Evolutionary conservation across 2,329 filamentous ascomycete genomes (phyloP).

Genomic region (Arthrobotrys musiformis): DNA sequence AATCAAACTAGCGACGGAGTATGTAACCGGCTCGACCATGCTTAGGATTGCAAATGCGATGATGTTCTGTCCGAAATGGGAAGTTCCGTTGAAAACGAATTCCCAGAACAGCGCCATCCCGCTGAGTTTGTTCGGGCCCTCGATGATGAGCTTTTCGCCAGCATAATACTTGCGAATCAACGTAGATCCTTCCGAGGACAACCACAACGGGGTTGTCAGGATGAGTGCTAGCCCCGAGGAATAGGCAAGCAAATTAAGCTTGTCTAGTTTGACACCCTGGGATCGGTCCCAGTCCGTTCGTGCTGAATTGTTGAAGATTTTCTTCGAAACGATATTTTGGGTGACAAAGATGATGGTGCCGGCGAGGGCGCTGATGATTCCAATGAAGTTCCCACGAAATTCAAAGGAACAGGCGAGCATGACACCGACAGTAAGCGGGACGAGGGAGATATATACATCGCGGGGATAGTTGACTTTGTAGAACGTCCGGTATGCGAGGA

Average conservation of each 20-base stretch:
- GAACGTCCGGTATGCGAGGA: constrained; percentile 88
- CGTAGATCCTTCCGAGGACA: constrained; percentile 85
- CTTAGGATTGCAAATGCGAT: constrained; percentile 92
- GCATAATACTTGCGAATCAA: constrained; percentile 81
- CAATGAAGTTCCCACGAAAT: constrained; percentile 86
- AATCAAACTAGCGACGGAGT: constrained; percentile 93
- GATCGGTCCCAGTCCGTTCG: constrained; percentile 80
- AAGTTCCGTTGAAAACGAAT: constrained; percentile 95
- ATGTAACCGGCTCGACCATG: constrained; percentile 94
- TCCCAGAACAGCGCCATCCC: constrained; percentile 71
- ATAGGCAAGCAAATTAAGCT: constrained; percentile 95
- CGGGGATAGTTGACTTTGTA: constrained; percentile 88
- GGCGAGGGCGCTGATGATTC: constrained; percentile 86
- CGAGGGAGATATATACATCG: constrained; percentile 85
- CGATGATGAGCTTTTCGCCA: constrained; percentile 81
- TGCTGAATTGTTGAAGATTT: constrained; percentile 93
- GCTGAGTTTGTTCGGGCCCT: constrained; percentile 74
- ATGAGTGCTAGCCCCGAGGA: constrained; percentile 94
- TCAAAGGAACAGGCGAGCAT: constrained; percentile 95
- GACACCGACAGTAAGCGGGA: constrained; percentile 94
- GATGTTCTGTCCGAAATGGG: constrained; percentile 96
- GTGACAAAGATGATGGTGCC: constrained; percentile 96
- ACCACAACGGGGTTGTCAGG: constrained; percentile 89
- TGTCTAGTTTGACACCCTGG: constrained; percentile 81
- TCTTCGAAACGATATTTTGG: constrained; percentile 98